Evolutionary conservation across 805 yeast genomes (phyloP), one percentile per base, ranked within the genome.

Genomic region (Teunomyces cretensis): DNA sequence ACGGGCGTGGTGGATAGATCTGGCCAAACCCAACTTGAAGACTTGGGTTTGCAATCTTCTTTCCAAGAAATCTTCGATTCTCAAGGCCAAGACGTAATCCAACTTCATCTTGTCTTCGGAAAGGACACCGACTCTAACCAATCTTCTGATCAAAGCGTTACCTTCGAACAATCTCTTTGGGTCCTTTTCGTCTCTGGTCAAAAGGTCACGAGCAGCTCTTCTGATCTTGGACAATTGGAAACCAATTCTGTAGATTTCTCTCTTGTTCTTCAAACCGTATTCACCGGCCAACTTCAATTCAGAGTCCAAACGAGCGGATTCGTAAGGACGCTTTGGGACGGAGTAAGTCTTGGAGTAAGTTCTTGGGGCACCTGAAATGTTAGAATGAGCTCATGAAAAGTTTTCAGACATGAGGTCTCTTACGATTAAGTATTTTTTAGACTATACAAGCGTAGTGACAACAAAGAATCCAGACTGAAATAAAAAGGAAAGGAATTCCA

Each of bases 81-180:
- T 87, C 72, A 94, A 86, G 70, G 99, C 97, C 77, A 94, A 86
- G 68, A 94, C 99, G 80, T 94, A 94, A 94, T 94, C 99, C 79
- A 94, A 90, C 84, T 94, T 94, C 97, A 91, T 91, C 82, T 87
- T 92, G 84, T 94, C 98, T 82, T 94, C 99, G 61, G 96, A 80
- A 74, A 94, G 85, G 73, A 94, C 96, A 88, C 99, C 99, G 62
- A 90, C 83, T 83, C 99, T 70, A 58, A 94, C 98, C 73, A 94
- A 86, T 85, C 98, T 90, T 86, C 99, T 91, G 80, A 94, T 94
- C 75, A 94, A 89, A 73, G 99, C 99, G 75, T 94, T 94, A 88
- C 99, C 99, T 81, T 94, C 99, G 84, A 94, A 94, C 72, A 94
- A 86, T 83, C 99, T 90, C 89, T 91, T 94, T 86, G 96, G 97